Evolutionary conservation across 768 basidiomycete genomes (phyloP).

Genomic region (Suillus fuscotomentosus): DNA sequence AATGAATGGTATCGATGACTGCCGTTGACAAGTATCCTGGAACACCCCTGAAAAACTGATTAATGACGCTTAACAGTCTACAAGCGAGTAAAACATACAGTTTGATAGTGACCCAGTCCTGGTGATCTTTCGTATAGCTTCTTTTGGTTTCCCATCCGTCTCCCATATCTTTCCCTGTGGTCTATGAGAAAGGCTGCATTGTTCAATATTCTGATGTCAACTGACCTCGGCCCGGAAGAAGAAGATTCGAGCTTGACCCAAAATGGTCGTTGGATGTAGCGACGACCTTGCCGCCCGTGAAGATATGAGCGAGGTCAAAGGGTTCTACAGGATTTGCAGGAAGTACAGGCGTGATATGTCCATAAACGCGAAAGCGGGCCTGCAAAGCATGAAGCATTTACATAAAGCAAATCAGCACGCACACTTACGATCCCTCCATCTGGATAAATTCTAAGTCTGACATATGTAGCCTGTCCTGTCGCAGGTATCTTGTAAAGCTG

Average conservation of each 20-base stretch:
- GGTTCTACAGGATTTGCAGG: slow-evolving; percentile 45
- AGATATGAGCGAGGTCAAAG: slow-evolving; percentile 90
- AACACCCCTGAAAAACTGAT: slow-evolving; percentile 51
- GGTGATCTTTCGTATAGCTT: slow-evolving; percentile 74
- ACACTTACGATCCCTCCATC: slow-evolving; percentile 87
- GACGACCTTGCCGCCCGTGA: slow-evolving; percentile 83
- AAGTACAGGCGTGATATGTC: slow-evolving; percentile 65
- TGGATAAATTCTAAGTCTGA: slow-evolving; percentile 94
- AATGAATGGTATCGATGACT: slow-evolving; percentile 93
- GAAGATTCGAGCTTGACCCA: slow-evolving; percentile 88
- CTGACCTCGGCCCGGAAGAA: slow-evolving; percentile 83
- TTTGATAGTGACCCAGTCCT: slow-evolving; percentile 89
- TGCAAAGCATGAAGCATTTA: slow-evolving; percentile 28
- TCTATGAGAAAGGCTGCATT: background rate
- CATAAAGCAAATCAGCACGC: background rate
- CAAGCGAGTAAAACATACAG: slow-evolving; percentile 52
- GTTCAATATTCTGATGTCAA: background rate
- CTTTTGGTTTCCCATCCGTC: slow-evolving; percentile 99
- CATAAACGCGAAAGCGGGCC: slow-evolving; percentile 94
- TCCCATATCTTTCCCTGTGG: slow-evolving; percentile 81
- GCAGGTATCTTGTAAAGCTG: slow-evolving; percentile 80
- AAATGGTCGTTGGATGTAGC: slow-evolving; percentile 93
- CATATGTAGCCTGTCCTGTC: slow-evolving; percentile 60
- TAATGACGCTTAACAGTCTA: background rate
- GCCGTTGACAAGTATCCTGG: slow-evolving; percentile 69